Percentiles rank a stretch among this genome's conserved stretches.
These are phyloP conservation scores for Strigomonas culicis DNA, from an alignment of 208 protist species.

Conservation along the genomic window DNA sequence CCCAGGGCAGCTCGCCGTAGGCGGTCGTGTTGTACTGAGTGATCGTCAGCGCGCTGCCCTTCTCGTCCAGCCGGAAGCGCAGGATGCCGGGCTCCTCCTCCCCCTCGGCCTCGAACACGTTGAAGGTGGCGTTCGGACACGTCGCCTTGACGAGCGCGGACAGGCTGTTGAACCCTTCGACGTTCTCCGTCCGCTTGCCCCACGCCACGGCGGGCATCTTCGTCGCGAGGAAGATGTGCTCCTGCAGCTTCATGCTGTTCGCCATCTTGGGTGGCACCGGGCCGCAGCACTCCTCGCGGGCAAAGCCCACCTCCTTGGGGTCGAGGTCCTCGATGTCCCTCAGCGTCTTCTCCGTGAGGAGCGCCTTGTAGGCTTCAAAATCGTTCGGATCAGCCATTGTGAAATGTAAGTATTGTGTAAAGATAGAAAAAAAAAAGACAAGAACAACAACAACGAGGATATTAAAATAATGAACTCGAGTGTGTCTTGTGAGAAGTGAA, in stretches of 20 bases:
- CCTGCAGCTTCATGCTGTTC: constrained; percentile 71
- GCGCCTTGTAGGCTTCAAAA: constrained; percentile 50
- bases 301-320: constrained; percentile 65
- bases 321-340: constrained; percentile 89
- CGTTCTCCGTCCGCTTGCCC: constrained; percentile 61
- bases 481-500: too few species aligned
- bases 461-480: too few species aligned
- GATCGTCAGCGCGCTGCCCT: constrained; percentile 38
- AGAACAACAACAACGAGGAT: neutral
- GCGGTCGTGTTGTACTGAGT: constrained; percentile 42
- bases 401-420: neutral
- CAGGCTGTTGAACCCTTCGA: constrained; percentile 51
- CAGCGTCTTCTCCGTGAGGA: constrained; percentile 51
- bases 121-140: constrained; percentile 40
- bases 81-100: constrained; percentile 63
- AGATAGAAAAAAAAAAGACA: constrained; percentile 10
- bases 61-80: constrained; percentile 39
- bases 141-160: constrained; percentile 19
- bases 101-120: constrained; percentile 25
- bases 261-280: constrained; percentile 56
- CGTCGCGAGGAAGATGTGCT: constrained; percentile 79
- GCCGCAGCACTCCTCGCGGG: constrained; percentile 84
- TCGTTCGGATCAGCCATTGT: constrained; percentile 24
- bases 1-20: constrained; percentile 58
- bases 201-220: constrained; percentile 57